Base-by-base conservation (phyloP, 2,329 filamentous ascomycete species). In the Arthrinium phaeospermum region DNA sequence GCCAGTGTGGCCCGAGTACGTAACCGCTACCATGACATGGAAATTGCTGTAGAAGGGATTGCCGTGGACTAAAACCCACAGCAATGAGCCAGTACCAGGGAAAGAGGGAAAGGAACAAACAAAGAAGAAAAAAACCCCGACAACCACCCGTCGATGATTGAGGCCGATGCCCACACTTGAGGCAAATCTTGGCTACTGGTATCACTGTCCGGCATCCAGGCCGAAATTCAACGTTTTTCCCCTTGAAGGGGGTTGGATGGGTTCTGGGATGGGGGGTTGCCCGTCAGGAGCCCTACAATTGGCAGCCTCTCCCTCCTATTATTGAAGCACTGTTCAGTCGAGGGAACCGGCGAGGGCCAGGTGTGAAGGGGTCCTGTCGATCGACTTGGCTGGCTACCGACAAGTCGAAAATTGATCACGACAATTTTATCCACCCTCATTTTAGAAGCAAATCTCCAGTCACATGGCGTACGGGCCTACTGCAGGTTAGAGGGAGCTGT, bases 371-470 rank as follows among this genome's bases (percentile, higher is more conserved):
- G 34, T 64, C 57, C 34, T 64, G 57, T 64, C 57, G 57, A 64
- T 64, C 57, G 57, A 64, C 57, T 64, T 64, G 57, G 57, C 57
- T n/a, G 34, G 57, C 57, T 14, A 22, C 57, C 37, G 34, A 64
- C 57, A 37, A 37, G 57, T 64, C 57, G 57, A 64, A 64, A 64
- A 64, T 64, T 64, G 57, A 64, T 76, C 71, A 72, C 69, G 72
- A 74, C 70, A 49, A 47, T 8, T 69, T 61, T 71, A 73, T 46
- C 68, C 76, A 75, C 76, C 73, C 70, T 73, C 73, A 75, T 75
- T 75, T 75, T 76, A 76, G 73, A 71, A 76, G 67, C 69, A 73
- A 73, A 73, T 71, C 71, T 64, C 72, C 69, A 74, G 72, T 77
- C 75, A 75, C 76, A 76, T 77, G 76, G 74, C 71, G 68, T 71